A percentile compares a stretch with the other conserved stretches of the same genome.
Conservation (phyloP, 148 eudicot genomes). For the Suaeda aralocaspica region DNA sequence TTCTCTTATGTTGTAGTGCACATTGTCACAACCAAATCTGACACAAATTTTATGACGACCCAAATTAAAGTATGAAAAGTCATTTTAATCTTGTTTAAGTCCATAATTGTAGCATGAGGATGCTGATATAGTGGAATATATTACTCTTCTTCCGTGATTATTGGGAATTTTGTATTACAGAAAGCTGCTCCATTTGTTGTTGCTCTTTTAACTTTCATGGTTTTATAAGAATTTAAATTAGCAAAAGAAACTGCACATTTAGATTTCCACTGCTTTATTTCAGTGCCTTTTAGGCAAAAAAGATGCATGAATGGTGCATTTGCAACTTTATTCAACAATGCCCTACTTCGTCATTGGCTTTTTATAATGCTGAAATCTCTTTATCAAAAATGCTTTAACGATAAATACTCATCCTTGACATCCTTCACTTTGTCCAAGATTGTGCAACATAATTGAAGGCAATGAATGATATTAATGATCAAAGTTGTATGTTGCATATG, state of each 20-base stretch:
- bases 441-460: too few relatives aligned
- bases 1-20: background rate
- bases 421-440: too few relatives aligned
- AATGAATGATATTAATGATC: too few relatives aligned
- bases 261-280: conserved; percentile 22
- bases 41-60: too few relatives aligned
- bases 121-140: background rate
- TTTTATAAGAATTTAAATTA: background rate
- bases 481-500: too few relatives aligned
- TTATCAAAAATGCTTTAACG: too few relatives aligned
- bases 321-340: conserved; percentile 8
- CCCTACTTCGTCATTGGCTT: background rate
- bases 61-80: too few relatives aligned
- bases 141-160: conserved; percentile 20
- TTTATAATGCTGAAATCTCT: background rate
- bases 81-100: background rate
- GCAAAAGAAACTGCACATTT: conserved; percentile 16
- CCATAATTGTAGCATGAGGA: background rate
- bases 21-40: conserved; percentile 25
- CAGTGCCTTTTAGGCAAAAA: conserved; percentile 16
- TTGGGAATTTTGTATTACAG: conserved; percentile 10
- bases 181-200: background rate
- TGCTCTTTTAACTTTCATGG: background rate
- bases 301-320: background rate
- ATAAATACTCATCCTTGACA: too few relatives aligned